Evolutionary conservation across 345 rosid species (phyloP), one percentile per base, ranked within the genome.

Genomic region (Chamaenerion angustifolium): DNA sequence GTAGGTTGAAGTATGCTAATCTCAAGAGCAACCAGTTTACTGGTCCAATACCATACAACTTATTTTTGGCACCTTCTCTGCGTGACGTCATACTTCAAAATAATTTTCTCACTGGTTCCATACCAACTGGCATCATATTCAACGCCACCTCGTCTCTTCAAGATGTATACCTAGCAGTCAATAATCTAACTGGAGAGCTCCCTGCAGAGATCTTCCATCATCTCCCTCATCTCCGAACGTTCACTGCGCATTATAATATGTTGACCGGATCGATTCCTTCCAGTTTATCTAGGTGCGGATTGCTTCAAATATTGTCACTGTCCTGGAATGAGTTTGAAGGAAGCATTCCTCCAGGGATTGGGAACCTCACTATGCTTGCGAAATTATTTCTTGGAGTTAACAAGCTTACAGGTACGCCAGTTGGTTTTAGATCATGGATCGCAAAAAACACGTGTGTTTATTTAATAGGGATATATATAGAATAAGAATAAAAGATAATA

Each of bases 71-170:
- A 15, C 11, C 40, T 11, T 11, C 6, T 12, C 40, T 49, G 1
- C 40, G n/a, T 0, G 1, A 25, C 8, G n/a, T 49, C 16, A 2
- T 3, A 12, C 53, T 49, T 3, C 5, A 9, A 19, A 1, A 5
- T 8, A 49, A 49, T 11, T 10, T 11, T 10, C 68, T 52, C 25
- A 14, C 27, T n/a, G 62, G 68, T 44, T 40, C 54, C 42, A 19
- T 63, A 16, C 46, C 67, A 4, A 46, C 2, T 4, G 25, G 55
- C 8, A 35, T 19, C 4, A 8, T 63, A 3, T 55, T 55, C 12
- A 63, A 63, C 46, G 42, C 51, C 25, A 42, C 25, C 25, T 21
- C 57, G 1, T 56, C 49, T 49, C 60, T 63, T 4, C 4, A 40
- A 11, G n/a, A 0, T 4, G 35, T 63, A 8, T 8, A 18, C 61